Evolutionary conservation across 73 alveolate species (phyloP), one percentile per base, ranked within the genome.

Genomic region (Uronychia binucleata): DNA sequence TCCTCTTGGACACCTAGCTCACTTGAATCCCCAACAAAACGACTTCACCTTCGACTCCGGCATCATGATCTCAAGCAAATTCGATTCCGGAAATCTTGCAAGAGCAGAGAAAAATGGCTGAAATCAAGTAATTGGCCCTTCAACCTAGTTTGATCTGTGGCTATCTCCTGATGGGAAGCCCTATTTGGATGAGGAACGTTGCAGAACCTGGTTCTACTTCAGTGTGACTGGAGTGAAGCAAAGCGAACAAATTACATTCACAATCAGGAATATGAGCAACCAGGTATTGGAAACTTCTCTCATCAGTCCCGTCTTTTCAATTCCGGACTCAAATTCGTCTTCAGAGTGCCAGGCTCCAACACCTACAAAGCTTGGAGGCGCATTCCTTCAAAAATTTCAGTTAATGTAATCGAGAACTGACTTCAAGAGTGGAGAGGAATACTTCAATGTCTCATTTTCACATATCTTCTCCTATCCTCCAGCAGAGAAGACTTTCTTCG

Each of bases 171-270:
- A 86, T 79, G 30, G 82, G 1, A 26, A 26, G 28, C 88, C 88
- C 28, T 78, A 86, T 31, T 5, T n/a, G 31, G 83, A 78, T 31
- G 80, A 86, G 19, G 25, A 28, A 8, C 58, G 83, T 34, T 79
- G 79, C 34, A 58, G 93, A 34, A 76, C 96, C 0, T 86, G 96
- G 93, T 90, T 90, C 59, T 90, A 86, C 33, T 90, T 87, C 79
- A 58, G 78, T 33, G 84, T 90, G 25, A 86, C 91, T n/a, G 87
- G 75, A n/a, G 29, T 87, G 57, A 33, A 34, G 0, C 32, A 79
- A 74, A 84, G 57, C 78, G 26, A 5, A 0, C 35, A 35, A 28
- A 67, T 77, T n/a, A 31, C 81, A 80, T 86, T 90, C 77, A 60
- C 81, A 0, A 59, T 91, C 35, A 91, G 34, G 81, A 88, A 88